Evolutionary conservation across 345 rosid species (phyloP).

Genomic region (Linum lewisii): DNA sequence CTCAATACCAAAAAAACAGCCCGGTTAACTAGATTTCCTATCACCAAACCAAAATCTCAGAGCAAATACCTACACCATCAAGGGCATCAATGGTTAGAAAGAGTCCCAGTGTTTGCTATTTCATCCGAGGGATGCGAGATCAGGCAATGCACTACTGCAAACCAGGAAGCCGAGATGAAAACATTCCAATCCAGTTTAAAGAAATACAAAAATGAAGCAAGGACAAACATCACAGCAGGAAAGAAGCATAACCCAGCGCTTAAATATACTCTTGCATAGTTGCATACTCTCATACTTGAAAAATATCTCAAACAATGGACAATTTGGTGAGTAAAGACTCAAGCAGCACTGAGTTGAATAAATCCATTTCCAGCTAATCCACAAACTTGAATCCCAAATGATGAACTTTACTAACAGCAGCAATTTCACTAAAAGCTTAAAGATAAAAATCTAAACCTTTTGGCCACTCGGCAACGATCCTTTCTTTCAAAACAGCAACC

Average conservation of each 20-base stretch:
- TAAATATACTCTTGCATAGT: not conserved
- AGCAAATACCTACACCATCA: not conserved
- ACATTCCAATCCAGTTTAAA: not conserved
- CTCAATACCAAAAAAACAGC: too few species aligned
- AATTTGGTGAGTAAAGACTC: not conserved
- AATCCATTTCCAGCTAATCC: not conserved
- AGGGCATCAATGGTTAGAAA: not conserved
- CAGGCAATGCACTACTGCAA: not conserved
- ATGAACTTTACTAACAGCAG: not conserved
- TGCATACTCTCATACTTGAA: not conserved
- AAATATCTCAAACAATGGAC: not conserved
- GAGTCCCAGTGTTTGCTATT: not conserved
- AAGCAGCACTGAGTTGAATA: not conserved
- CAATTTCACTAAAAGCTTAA: not conserved
- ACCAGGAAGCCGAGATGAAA: not conserved
- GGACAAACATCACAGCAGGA: too few species aligned
- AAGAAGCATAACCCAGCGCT: too few species aligned
- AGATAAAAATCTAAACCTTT: slow-evolving; percentile 38
- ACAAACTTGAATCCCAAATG: not conserved
- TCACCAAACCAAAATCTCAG: not conserved
- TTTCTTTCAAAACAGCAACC: slow-evolving; percentile 67
- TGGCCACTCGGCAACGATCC: slow-evolving; percentile 82
- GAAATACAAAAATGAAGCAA: not conserved
- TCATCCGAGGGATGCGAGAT: not conserved
- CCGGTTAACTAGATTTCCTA: not conserved